These are phyloP conservation scores for Skeletonema costatum DNA, from an alignment of 108 stramenopile genomes.

Conservation along the genomic window DNA sequence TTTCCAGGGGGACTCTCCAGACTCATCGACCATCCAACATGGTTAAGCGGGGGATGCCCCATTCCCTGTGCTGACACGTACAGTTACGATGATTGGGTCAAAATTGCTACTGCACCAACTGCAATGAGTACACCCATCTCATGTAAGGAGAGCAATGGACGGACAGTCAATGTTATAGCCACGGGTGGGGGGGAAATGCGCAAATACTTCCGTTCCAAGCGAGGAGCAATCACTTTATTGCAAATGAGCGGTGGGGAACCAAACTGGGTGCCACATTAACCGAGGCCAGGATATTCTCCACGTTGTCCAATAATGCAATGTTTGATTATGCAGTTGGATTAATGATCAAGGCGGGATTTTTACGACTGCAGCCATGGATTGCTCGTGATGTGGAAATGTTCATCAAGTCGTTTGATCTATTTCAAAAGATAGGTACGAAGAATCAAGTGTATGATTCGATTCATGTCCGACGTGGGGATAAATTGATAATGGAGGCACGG, in stretches of 20 bases:
- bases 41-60: constrained; percentile 26
- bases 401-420: constrained; percentile 13
- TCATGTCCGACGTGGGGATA: constrained; percentile 55
- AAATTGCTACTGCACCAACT: background rate
- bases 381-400: constrained; percentile 27
- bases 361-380: constrained; percentile 31
- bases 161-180: constrained; percentile 13
- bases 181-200: constrained; percentile 4
- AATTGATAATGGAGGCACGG: constrained; percentile 26
- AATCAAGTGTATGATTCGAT: constrained; percentile 17
- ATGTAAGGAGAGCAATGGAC: constrained; percentile 12
- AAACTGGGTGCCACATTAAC: constrained; percentile 13
- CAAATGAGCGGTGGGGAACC: constrained; percentile 10
- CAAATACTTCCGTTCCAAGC: constrained; percentile 1
- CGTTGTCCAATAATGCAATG: background rate
- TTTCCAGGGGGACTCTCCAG: constrained; percentile 33
- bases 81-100: constrained; percentile 19
- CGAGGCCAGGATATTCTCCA: constrained; percentile 17
- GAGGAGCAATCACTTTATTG: background rate
- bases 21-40: constrained; percentile 33
- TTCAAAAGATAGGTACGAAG: background rate
- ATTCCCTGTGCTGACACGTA: constrained; percentile 25
- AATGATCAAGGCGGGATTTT: constrained; percentile 29
- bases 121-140: background rate
- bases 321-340: constrained; percentile 21